Evolutionary conservation across 23 red algal genomes (phyloP).

Genomic region (Gracilariopsis chorda): DNA sequence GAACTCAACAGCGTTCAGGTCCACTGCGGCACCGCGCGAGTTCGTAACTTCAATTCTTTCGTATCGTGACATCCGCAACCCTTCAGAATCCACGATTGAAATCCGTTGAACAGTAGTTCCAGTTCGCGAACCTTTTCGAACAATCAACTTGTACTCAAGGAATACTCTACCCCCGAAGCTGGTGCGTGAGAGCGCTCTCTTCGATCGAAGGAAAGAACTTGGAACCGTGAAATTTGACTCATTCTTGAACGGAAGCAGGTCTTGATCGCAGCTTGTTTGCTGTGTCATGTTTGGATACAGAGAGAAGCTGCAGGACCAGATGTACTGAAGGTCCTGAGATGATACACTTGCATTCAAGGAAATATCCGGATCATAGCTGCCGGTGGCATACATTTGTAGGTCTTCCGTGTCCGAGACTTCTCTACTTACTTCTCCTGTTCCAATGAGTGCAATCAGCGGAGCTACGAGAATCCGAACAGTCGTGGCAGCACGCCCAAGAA

Average conservation of each 20-base stretch:
- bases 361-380: slow-evolving; percentile 57
- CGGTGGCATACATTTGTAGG: not conserved
- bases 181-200: not conserved
- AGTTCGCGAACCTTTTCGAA: slow-evolving; percentile 4
- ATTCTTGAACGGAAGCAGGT: slow-evolving; percentile 35
- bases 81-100: slow-evolving; percentile 15
- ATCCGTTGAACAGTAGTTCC: slow-evolving; percentile 3
- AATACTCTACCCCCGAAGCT: not conserved
- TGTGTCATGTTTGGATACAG: slow-evolving; percentile 14
- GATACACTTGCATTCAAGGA: not conserved
- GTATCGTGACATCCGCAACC: slow-evolving; percentile 21
- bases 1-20: slow-evolving; percentile 39
- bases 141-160: slow-evolving; percentile 21
- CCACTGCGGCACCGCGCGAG: not conserved
- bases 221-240: not conserved
- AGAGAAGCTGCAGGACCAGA: slow-evolving; percentile 36
- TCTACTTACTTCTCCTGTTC: slow-evolving; percentile 1
- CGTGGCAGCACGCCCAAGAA: slow-evolving; percentile 9
- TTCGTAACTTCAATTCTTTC: slow-evolving; percentile 37
- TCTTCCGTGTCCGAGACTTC: slow-evolving; percentile 11
- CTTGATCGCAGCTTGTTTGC: not conserved
- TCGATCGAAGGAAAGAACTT: not conserved
- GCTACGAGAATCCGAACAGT: not conserved
- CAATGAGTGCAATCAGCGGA: slow-evolving; percentile 33
- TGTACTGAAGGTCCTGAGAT: slow-evolving; percentile 19